Evolutionary conservation across 2,329 filamentous ascomycete species (phyloP), one percentile per base, ranked within the genome.

Genomic region (Colletotrichum coccodes): DNA sequence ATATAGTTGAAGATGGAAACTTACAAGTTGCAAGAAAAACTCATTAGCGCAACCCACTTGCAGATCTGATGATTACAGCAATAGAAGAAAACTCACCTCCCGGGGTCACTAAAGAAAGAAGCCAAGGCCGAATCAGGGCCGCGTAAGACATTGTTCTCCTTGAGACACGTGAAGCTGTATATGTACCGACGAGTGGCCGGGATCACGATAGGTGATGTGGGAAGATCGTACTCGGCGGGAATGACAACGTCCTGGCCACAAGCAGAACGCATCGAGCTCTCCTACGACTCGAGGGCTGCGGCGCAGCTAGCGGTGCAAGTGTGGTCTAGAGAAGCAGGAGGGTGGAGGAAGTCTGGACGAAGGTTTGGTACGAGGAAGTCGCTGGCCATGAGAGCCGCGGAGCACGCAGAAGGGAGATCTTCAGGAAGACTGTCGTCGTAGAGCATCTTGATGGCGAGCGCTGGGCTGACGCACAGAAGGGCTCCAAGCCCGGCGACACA

Each of bases 1-100:
- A 71, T 62, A 34, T 72, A 72, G 64, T 72, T 72, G 60, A 71
- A 72, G 34, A 32, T 32, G 42, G 53, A 65, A 47, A 68, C 59
- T 57, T 34, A 4, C 30, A 50, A 58, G 52, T 30, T 50, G 52
- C 58, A 30, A 64, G 52, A 6, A 49, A 54, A 54, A 26, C 16
- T 23, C 9, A 40, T 34, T 32, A 47, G n/a, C 50, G n/a, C n/a
- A n/a, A n/a, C n/a, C n/a, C n/a, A n/a, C n/a, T n/a, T n/a, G n/a
- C n/a, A n/a, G n/a, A n/a, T n/a, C n/a, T n/a, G n/a, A n/a, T n/a
- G n/a, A n/a, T n/a, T n/a, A n/a, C n/a, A n/a, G n/a, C n/a, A n/a
- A n/a, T n/a, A n/a, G n/a, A n/a, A 9, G 38, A 4, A 38, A 26
- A 59, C 61, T 64, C 16, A 58, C 61, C 61, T 53, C 70, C 68